Percentiles rank a stretch among this genome's conserved stretches.
Conservation (phyloP, 441 rosid genomes). For the Manihot esculenta region DNA sequence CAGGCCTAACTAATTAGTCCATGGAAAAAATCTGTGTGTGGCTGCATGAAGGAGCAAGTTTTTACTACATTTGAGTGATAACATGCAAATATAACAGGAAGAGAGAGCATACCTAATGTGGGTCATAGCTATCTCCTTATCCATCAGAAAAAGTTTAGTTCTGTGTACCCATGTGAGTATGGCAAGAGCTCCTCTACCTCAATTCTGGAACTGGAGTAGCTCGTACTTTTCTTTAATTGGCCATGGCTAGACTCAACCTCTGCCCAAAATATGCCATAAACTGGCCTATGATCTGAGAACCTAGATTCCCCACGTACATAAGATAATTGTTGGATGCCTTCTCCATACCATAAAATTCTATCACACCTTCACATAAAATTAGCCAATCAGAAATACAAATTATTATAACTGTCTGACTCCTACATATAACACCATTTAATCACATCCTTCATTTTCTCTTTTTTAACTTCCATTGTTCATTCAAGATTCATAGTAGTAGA, state of each 20-base stretch:
- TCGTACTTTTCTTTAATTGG: conserved; percentile 65
- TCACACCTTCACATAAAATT: conserved; percentile 65
- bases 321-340: conserved; percentile 82
- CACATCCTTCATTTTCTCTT: background rate
- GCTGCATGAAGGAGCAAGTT: background rate
- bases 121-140: conserved; percentile 9
- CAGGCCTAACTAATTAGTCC: conserved; percentile 12
- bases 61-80: background rate
- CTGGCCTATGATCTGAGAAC: conserved; percentile 83
- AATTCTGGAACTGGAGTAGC: conserved; percentile 63
- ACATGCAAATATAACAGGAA: background rate
- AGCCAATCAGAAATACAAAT: conserved; percentile 28
- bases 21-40: conserved; percentile 2
- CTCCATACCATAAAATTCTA: conserved; percentile 92
- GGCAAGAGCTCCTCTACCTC: conserved; percentile 93
- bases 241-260: conserved; percentile 78
- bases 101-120: conserved; percentile 34
- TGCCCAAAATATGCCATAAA: conserved; percentile 65
- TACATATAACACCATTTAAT: background rate
- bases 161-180: conserved; percentile 77
- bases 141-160: conserved; percentile 72
- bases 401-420: background rate
- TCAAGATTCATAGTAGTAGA: background rate
- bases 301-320: conserved; percentile 94
- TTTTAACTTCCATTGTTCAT: background rate